A percentile compares a stretch with the other conserved stretches of the same genome.
These are phyloP conservation scores for peach (Prunus persica) DNA, from an alignment of 306 rosid species.

Conservation along the genomic window DNA sequence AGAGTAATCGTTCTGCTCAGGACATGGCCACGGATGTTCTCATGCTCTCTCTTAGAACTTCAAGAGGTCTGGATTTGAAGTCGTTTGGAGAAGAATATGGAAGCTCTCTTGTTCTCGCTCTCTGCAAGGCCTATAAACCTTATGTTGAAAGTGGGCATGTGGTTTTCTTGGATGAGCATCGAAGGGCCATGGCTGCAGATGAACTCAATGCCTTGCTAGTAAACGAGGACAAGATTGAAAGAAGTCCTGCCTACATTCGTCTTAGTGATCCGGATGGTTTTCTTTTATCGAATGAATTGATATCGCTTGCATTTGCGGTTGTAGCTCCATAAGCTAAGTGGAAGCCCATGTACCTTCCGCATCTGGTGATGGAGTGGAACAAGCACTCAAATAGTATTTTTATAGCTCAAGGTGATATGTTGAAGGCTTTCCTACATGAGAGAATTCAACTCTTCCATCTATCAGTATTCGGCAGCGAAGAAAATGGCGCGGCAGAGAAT, in stretches of 20 bases:
- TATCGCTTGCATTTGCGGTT: constrained; percentile 73
- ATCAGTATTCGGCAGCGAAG: background rate
- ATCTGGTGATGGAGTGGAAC: background rate
- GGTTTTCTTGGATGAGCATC: constrained; percentile 57
- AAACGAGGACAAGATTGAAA: constrained; percentile 20
- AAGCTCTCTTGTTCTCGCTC: constrained; percentile 43
- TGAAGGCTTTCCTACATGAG: background rate
- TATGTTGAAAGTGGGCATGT: constrained; percentile 79
- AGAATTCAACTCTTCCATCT: background rate
- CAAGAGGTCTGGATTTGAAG: constrained; percentile 69
- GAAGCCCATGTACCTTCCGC: background rate
- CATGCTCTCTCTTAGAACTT: constrained; percentile 87
- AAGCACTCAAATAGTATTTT: background rate
- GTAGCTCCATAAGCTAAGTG: constrained; percentile 46
- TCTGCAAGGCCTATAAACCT: constrained; percentile 60
- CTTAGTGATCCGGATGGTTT: constrained; percentile 93
- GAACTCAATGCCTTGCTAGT: constrained; percentile 27
- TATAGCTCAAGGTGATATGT: background rate
- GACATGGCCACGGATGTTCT: constrained; percentile 74
- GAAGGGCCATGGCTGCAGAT: constrained; percentile 43
- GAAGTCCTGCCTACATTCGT: constrained; percentile 47
- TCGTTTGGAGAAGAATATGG: constrained; percentile 56
- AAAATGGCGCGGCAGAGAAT: background rate
- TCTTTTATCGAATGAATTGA: constrained; percentile 81
- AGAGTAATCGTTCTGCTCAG: constrained; percentile 26